Evolutionary conservation across 1,284 basidiomycete species (phyloP), one percentile per base, ranked within the genome.

Genomic region (Mycena sp.): DNA sequence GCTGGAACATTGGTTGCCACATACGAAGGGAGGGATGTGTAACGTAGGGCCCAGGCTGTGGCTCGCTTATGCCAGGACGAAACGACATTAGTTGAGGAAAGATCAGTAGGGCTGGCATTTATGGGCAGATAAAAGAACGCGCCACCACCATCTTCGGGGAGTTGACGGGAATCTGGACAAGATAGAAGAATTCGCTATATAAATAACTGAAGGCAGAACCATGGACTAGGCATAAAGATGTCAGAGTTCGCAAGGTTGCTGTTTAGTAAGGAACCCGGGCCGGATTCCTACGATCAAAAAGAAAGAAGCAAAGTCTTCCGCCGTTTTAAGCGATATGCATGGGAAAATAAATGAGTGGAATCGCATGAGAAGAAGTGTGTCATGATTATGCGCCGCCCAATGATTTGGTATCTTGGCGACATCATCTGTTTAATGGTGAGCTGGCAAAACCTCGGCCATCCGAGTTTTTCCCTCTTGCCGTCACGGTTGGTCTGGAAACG

Each of bases 361-460:
- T 55, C 23, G 16, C 55, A 49, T 63, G 56, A 56, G 62, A 64
- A 59, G 35, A 17, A 59, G 41, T 17, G 28, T 6, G 49, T 29
- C n/a, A n/a, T n/a, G n/a, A 48, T 32, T 54, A 48, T 35, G 43
- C 11, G 25, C 28, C 38, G 29, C 35, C 48, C 48, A 44, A n/a
- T 26, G 38, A 46, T 45, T 50, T 46, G 59, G 51, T 12, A 45
- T 59, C 62, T 64, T 56, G 46, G 57, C 57, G n/a, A 29, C 21
- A 45, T 32, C 45, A 25, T 35, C 25, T 29, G 35, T 50, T 50
- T 23, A 41, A 44, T 50, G 32, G 32, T 35, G 46, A 53, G 17
- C 44, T 61, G 63, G 63, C 49, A 58, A 65, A 65, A 65, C 54
- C 43, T 65, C 63, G 63, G 63, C 19, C 58, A 30, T 53, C 63